Conservation (phyloP, 2,329 filamentous ascomycete genomes). For the Bipolaris sorokiniana region DNA sequence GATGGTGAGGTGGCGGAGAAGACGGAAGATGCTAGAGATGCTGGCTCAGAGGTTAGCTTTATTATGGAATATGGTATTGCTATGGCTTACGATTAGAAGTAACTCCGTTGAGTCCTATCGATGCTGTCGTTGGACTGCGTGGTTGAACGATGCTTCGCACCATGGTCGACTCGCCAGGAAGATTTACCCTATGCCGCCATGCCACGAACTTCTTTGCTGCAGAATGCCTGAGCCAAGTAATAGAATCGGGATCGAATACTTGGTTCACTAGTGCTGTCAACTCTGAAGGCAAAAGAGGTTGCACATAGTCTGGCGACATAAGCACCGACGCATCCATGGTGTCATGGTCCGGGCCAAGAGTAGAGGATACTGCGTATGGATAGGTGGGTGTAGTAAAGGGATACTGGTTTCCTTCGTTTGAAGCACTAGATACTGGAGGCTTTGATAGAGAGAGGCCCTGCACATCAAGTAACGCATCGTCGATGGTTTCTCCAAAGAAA, state of each 20-base stretch:
- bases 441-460: slow-evolving; percentile 36
- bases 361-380: slow-evolving; percentile 81
- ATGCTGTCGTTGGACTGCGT: slow-evolving; percentile 37
- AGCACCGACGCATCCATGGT: slow-evolving; percentile 90
- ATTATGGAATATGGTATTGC: not conserved
- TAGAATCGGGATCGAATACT: slow-evolving; percentile 78
- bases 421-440: slow-evolving; percentile 1
- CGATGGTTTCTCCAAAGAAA: slow-evolving; percentile 61
- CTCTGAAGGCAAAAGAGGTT: slow-evolving; percentile 79
- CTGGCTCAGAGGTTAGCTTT: slow-evolving; percentile 28
- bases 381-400: slow-evolving; percentile 45
- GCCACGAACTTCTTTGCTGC: slow-evolving; percentile 81
- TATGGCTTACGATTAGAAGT: slow-evolving; percentile 32
- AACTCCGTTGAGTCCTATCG: slow-evolving; percentile 37
- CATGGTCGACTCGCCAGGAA: slow-evolving; percentile 37
- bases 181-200: slow-evolving; percentile 63
- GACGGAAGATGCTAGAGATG: slow-evolving; percentile 45
- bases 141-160: slow-evolving; percentile 35
- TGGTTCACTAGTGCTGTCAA: slow-evolving; percentile 71
- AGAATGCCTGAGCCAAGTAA: slow-evolving; percentile 80
- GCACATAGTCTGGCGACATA: slow-evolving; percentile 90
- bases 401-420: slow-evolving; percentile 29
- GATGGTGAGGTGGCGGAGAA: slow-evolving; percentile 47
- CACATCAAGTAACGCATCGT: slow-evolving; percentile 45
- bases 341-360: slow-evolving; percentile 72